These are phyloP conservation scores for Sclerotinia nivalis DNA, from an alignment of 2,329 filamentous ascomycete species.

Conservation along the genomic window DNA sequence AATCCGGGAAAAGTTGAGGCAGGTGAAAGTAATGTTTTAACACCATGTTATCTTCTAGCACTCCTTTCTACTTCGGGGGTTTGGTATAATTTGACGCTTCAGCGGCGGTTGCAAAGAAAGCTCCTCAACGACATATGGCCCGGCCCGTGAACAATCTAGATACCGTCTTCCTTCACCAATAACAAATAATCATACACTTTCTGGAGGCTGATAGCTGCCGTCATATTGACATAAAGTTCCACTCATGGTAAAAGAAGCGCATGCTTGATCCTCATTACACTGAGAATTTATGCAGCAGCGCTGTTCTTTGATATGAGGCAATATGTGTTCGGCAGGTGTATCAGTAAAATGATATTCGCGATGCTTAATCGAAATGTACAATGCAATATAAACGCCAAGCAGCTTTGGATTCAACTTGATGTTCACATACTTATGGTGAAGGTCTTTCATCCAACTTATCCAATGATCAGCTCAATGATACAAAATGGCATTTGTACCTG, in stretches of 20 bases:
- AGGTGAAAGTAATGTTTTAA: neutral
- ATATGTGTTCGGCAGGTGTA: too few species aligned
- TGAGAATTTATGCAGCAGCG: neutral
- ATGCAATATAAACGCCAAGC: too few species aligned
- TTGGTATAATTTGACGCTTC: neutral
- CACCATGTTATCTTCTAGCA: neutral
- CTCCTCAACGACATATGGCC: too few species aligned
- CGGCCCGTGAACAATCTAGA: neutral
- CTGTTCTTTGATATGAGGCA: too few species aligned
- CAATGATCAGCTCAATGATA: too few species aligned
- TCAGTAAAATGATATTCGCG: too few species aligned
- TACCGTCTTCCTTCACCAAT: neutral
- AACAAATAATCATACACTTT: neutral
- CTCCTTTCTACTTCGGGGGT: neutral
- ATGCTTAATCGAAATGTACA: too few species aligned
- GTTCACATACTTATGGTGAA: too few species aligned
- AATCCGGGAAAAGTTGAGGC: neutral
- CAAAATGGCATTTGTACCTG: neutral
- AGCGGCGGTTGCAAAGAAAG: too few species aligned
- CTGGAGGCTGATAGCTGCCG: conserved; percentile 28
- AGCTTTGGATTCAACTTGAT: too few species aligned
- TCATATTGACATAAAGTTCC: conserved; percentile 48
- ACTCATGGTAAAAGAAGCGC: conserved; percentile 59
- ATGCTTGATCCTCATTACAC: conserved; percentile 48
- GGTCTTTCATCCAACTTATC: too few species aligned